Percentiles rank a stretch among this genome's conserved stretches.
Evolutionary conservation across 345 rosid species (phyloP).

Genomic region (Aethionema arabicum): DNA sequence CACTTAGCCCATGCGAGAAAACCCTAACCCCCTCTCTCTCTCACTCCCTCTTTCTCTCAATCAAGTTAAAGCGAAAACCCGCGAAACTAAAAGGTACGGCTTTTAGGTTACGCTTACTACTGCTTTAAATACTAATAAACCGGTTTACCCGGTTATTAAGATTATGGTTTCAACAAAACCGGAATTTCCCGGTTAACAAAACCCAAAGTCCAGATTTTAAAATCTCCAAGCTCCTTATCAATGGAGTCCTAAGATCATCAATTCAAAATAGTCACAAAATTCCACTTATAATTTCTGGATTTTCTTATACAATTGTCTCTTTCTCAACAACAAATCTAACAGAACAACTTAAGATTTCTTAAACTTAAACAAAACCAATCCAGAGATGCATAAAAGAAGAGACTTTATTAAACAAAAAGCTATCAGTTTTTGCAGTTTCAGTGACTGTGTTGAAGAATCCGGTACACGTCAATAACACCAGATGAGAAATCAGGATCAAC

Average conservation of each 20-base stretch:
- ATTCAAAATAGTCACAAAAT: neutral
- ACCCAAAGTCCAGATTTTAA: neutral
- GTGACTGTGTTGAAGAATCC: constrained; percentile 40
- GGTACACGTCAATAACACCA: constrained; percentile 54
- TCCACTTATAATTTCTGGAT: neutral
- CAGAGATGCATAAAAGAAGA: neutral
- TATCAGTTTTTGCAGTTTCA: neutral
- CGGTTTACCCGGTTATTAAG: neutral
- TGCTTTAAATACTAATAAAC: neutral
- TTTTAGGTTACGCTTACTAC: neutral
- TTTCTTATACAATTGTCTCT: no score
- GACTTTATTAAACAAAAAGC: neutral
- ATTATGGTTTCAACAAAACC: neutral
- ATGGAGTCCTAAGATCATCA: neutral
- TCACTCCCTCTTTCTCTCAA: neutral
- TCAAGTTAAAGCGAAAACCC: constrained; percentile 31
- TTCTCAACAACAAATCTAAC: no score
- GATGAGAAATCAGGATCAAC: constrained; percentile 46
- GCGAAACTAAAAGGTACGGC: constrained; percentile 25
- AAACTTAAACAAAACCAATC: neutral
- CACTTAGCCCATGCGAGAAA: neutral
- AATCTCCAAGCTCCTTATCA: neutral
- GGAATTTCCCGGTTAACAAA: neutral
- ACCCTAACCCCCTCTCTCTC: constrained; percentile 18
- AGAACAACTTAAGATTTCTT: no score